Conservation (phyloP, 2,329 filamentous ascomycete genomes). For the Zopfia rhizophila region DNA sequence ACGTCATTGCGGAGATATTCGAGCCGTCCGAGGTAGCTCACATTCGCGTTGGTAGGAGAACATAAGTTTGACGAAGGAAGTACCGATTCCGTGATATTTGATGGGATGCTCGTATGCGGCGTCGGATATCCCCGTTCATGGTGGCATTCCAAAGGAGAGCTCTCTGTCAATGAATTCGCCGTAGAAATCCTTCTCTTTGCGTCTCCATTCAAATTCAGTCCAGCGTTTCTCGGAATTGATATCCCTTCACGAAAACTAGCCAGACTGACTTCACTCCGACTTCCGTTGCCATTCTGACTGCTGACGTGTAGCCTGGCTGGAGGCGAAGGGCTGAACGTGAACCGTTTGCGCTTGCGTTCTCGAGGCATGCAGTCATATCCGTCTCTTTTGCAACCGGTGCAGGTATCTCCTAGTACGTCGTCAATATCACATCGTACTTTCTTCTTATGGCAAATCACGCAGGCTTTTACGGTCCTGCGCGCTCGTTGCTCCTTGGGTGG, state of each 20-base stretch:
- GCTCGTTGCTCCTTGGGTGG: slow-evolving; percentile 29
- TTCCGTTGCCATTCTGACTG: slow-evolving; percentile 21
- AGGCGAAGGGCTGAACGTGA: slow-evolving; percentile 44
- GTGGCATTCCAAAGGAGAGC: slow-evolving; percentile 30
- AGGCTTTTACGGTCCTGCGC: slow-evolving; percentile 47
- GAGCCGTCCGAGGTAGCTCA: slow-evolving; percentile 45
- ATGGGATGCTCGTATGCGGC: slow-evolving; percentile 24
- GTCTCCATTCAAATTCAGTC: slow-evolving; percentile 29
- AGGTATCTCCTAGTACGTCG: slow-evolving; percentile 46
- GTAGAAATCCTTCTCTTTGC: too few relatives aligned
- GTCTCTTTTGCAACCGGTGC: slow-evolving; percentile 50
- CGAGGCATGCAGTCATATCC: slow-evolving; percentile 45
- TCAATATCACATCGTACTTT: slow-evolving; percentile 49
- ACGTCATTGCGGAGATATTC: slow-evolving; percentile 47
- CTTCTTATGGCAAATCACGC: slow-evolving; percentile 57
- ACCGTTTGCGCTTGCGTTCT: slow-evolving; percentile 45
- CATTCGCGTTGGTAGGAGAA: slow-evolving; percentile 27
- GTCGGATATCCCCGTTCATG: slow-evolving; percentile 28
- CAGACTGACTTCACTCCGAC: slow-evolving; percentile 11
- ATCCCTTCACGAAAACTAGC: slow-evolving; percentile 7
- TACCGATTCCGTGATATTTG: slow-evolving; percentile 25
- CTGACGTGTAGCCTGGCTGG: slow-evolving; percentile 28
- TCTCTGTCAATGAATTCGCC: too few relatives aligned
- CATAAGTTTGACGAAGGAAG: slow-evolving; percentile 26
- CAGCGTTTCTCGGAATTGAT: slow-evolving; percentile 22